phyloP scores from a whole-genome alignment of 2,329 filamentous ascomycete genomes.

The Aspergillus ruber region DNA sequence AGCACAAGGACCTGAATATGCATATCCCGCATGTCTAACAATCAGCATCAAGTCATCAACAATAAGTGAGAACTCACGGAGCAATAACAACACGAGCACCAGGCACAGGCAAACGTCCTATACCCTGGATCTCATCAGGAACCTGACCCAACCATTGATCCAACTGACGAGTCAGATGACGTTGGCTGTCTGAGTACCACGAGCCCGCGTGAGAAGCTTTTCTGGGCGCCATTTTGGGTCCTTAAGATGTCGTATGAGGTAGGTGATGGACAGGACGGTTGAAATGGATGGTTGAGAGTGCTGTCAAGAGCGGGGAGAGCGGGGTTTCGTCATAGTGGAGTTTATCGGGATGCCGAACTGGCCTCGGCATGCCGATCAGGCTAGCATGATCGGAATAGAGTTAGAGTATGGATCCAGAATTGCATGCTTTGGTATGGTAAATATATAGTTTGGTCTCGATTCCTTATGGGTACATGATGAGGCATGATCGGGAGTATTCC shows the following conservation, averaged over 20 bases:
- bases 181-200: slow-evolving; percentile 69
- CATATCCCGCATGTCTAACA: slow-evolving; percentile 81
- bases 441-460: too few species aligned
- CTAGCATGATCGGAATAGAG: too few species aligned
- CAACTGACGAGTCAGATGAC: slow-evolving; percentile 61
- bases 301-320: slow-evolving; percentile 18
- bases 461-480: too few species aligned
- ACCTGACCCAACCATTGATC: slow-evolving; percentile 69
- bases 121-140: slow-evolving; percentile 57
- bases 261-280: background rate
- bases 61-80: slow-evolving; percentile 59
- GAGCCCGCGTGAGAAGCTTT: slow-evolving; percentile 71
- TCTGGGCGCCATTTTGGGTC: slow-evolving; percentile 36
- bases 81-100: slow-evolving; percentile 83
- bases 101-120: slow-evolving; percentile 60
- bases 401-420: too few species aligned
- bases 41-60: slow-evolving; percentile 8
- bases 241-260: background rate
- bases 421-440: too few species aligned
- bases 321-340: slow-evolving; percentile 19
- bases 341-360: slow-evolving; percentile 9
- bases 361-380: slow-evolving; percentile 1
- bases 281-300: background rate
- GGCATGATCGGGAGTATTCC: too few species aligned
- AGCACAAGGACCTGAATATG: slow-evolving; percentile 83